These are phyloP conservation scores for Elaeagnus macrophylla DNA, from an alignment of 306 rosid genomes.

Conservation along the genomic window DNA sequence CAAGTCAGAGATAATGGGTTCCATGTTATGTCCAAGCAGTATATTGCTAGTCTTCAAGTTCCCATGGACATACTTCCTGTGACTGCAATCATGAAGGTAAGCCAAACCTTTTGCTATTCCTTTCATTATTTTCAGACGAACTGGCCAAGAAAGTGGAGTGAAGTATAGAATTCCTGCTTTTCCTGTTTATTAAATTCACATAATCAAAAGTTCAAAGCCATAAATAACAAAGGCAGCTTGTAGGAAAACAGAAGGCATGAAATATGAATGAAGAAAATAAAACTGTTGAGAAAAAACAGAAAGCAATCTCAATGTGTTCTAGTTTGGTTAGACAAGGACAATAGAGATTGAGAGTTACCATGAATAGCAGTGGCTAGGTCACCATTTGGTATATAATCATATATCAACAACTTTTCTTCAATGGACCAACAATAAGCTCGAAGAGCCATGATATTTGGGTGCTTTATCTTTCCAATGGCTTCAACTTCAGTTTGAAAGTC, in stretches of 20 bases:
- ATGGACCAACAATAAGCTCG: constrained; percentile 97
- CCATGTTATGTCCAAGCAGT: constrained; percentile 81
- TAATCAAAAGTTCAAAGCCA: constrained; percentile 27
- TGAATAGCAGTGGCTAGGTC: constrained; percentile 82
- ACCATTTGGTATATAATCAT: constrained; percentile 84
- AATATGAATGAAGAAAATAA: too few relatives aligned
- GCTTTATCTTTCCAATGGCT: constrained; percentile 89
- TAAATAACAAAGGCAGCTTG: constrained; percentile 1
- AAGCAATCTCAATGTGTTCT: too few relatives aligned
- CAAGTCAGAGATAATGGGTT: constrained; percentile 71
- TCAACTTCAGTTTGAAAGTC: constrained; percentile 98
- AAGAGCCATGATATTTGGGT: constrained; percentile 72
- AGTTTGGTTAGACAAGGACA: background rate
- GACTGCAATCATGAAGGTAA: constrained; percentile 88
- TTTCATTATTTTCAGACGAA: constrained; percentile 62
- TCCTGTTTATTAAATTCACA: constrained; percentile 34
- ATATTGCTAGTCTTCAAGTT: constrained; percentile 75
- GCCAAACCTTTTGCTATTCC: constrained; percentile 76
- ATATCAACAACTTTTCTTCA: constrained; percentile 93
- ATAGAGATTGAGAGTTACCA: constrained; percentile 32
- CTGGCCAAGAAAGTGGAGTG: constrained; percentile 56
- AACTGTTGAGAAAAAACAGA: too few relatives aligned
- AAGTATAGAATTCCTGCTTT: constrained; percentile 56
- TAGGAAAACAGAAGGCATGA: background rate
- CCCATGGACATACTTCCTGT: constrained; percentile 92